Evolutionary conservation across 176 grass and related monocot species (phyloP).

Genomic region (Canna indica): DNA sequence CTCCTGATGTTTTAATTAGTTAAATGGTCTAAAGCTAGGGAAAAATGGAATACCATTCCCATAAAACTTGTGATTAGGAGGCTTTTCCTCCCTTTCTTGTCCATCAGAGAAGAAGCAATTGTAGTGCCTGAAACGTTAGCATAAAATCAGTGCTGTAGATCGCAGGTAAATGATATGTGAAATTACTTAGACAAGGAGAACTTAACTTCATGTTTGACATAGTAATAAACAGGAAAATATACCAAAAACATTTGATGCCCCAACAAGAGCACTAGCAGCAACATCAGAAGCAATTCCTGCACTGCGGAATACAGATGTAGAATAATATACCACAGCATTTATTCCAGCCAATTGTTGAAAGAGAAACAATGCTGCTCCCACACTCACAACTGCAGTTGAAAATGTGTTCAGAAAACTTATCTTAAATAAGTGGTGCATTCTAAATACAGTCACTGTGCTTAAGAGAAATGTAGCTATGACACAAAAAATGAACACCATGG

Average conservation of each 20-base stretch:
- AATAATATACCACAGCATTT: constrained; percentile 99
- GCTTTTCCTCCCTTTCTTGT: constrained; percentile 91
- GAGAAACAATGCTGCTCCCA: constrained; percentile 85
- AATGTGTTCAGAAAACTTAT: constrained; percentile 9
- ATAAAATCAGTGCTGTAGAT: not conserved
- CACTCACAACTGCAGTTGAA: constrained; percentile 67
- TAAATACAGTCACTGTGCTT: not conserved
- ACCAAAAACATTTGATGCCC: constrained; percentile 98
- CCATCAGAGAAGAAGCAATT: constrained; percentile 97
- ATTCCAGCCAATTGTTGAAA: constrained; percentile 98
- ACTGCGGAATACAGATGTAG: constrained; percentile 89
- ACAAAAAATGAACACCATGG: not conserved
- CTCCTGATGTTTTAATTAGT: not conserved
- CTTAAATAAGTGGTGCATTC: not conserved
- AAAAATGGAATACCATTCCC: constrained; percentile 70
- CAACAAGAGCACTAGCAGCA: constrained; percentile 98
- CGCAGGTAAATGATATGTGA: not conserved
- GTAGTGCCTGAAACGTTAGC: constrained; percentile 46
- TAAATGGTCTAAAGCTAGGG: not conserved
- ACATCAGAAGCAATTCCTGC: constrained; percentile 95
- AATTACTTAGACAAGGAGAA: not conserved
- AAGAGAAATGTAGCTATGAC: not conserved
- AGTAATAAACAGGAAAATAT: constrained; percentile 12
- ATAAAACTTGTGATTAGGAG: constrained; percentile 92
- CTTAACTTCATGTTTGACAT: not conserved